Base-by-base conservation (phyloP, 2,329 filamentous ascomycete species). In the Raffaelea deltoideospora region DNA sequence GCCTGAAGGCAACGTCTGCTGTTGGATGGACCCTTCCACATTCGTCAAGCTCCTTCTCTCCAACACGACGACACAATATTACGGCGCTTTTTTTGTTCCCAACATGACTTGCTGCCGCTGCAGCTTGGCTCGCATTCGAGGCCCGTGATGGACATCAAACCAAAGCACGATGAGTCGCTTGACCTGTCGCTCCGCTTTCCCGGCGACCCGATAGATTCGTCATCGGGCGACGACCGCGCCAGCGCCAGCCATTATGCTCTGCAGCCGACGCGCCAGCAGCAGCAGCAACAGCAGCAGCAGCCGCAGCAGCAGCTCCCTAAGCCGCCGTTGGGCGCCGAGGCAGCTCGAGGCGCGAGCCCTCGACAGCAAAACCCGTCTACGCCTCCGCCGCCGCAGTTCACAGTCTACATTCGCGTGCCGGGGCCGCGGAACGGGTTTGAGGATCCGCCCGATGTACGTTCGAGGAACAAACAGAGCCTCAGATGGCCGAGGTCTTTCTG, bases 351-450 rank as follows among this genome's bases (percentile, higher is more conserved):
- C 28, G 4, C 10, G 4, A 15, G 18, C 22, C n/a, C n/a, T n/a
- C n/a, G n/a, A n/a, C n/a, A n/a, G 19, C 15, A 14, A 13, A 17
- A 20, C 11, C 15, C 18, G 10, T 15, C 9, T 22, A 6, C 29
- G 6, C 23, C 34, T 4, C 6, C 19, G 5, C 20, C 23, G 37
- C 66, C 69, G 31, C 64, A 56, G 26, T 77, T 73, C 54, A 93
- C 83, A 13, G 77, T 93, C 41, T 83, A 93, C 50, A 73, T 98
- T 44, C 72, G 87, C 43, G 70, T 96, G n/a, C 90, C 90, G 19
- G 92, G 94, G 50, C 73, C 79, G 26, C 73, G 90, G 39, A 80
- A 81, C 29, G 76, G 82, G 49, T 98, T 98, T 60, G 72, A 87
- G 43, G 88, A 98, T 57, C 90, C 90, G 39, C 81, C 84, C 33